A percentile compares a stretch with the other conserved stretches of the same genome.
phyloP scores from a whole-genome alignment of 495 filamentous ascomycete species.

The Bathelium albidoporum region DNA sequence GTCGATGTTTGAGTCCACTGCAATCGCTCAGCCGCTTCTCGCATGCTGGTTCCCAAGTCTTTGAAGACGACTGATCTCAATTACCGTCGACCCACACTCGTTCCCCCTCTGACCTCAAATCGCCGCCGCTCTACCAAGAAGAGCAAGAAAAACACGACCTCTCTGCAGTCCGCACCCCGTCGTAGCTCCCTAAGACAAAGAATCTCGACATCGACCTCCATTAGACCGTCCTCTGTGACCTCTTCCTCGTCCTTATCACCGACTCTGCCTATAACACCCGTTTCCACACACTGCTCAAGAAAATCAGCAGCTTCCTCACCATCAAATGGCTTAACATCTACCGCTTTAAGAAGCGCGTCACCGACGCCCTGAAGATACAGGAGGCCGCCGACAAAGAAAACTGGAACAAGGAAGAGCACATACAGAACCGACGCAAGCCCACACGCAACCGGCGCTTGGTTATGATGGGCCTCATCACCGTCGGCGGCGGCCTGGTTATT shows the following conservation, averaged over 20 bases:
- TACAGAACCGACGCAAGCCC: slow-evolving; percentile 73
- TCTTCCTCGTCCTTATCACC: slow-evolving; percentile 91
- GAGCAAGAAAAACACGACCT: slow-evolving; percentile 61
- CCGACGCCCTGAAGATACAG: slow-evolving; percentile 96
- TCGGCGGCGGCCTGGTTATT: slow-evolving; percentile 91
- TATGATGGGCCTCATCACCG: slow-evolving; percentile 94
- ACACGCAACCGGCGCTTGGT: slow-evolving; percentile 73
- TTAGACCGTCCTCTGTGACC: slow-evolving; percentile 94
- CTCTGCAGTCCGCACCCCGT: slow-evolving; percentile 65
- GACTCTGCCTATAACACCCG: slow-evolving; percentile 89
- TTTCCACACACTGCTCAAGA: slow-evolving; percentile 75
- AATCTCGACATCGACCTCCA: slow-evolving; percentile 93
- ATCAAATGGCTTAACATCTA: slow-evolving; percentile 90
- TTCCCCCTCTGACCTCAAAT: neutral
- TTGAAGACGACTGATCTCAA: too few relatives aligned
- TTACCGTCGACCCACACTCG: too few relatives aligned
- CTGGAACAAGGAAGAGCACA: slow-evolving; percentile 94
- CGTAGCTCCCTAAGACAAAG: slow-evolving; percentile 64
- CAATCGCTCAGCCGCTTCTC: too few relatives aligned
- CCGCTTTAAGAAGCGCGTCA: slow-evolving; percentile 93
- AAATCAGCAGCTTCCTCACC: slow-evolving; percentile 65
- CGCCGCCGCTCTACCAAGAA: slow-evolving; percentile 58
- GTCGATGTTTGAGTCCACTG: too few relatives aligned
- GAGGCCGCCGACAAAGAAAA: slow-evolving; percentile 84
- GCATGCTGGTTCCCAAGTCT: too few relatives aligned